Base-by-base conservation (phyloP, 345 rosid genomes). In the Corchorus olitorius region DNA sequence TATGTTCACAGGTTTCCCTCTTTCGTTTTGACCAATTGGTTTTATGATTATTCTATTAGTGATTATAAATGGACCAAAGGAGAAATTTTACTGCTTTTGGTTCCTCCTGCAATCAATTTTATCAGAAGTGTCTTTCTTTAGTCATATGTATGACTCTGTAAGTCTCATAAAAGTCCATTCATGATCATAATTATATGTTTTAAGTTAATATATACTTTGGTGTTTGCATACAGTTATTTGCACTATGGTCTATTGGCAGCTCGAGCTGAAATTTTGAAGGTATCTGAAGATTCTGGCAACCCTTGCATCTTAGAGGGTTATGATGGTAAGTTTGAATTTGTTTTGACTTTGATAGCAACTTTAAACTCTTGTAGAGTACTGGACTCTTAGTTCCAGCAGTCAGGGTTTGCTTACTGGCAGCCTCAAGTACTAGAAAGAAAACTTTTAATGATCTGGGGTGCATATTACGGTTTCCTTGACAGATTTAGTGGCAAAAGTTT, bases 191-290 rank as follows among this genome's bases (percentile, higher is more conserved):
- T 4, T 45, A n/a, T 53, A 15, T 55, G 35, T 19, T 63, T 72
- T 49, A 20, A 27, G 27, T 14, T 70, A 78, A 71, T 27, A 81
- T 77, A 61, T 43, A 22, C 39, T 75, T 74, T 54, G 76, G 74
- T 66, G 56, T 67, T 84, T 78, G 75, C 81, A 59, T 74, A 73
- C 89, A 95, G 99, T 83, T 96, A 96, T 84, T 83, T 96, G 91
- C 94, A 69, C 83, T 96, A 92, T 84, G 99, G 99, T 61, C 84
- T 96, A 83, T 78, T 96, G 75, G 99, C 99, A 17, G 99, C 97
- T 82, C 90, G 99, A 83, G 99, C 93, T 9, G 97, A 93, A 82
- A 92, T 96, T 77, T 78, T 96, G 84, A 90, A 88, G 84, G 81
- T 61, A 41, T 91, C 93, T 58, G 92, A 83, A 70, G 96, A 78